Evolutionary conservation across 164 flowering plant genomes (phyloP), one percentile per base, ranked within the genome.

Genomic region (Nymphaea colorata): DNA sequence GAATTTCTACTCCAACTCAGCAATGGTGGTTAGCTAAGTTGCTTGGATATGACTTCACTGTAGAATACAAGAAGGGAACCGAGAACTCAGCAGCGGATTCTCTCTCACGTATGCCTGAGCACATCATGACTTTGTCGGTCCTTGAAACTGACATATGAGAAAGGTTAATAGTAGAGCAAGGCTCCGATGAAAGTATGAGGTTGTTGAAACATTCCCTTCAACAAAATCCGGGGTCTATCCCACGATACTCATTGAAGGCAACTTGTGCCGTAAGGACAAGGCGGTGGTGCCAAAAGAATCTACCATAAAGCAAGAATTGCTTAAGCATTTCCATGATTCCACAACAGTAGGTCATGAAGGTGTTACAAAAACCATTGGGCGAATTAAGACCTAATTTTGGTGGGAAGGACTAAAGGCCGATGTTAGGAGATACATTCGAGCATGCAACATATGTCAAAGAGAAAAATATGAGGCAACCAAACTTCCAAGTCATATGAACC

Each of bases 381-480:
- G 53, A 7, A 15, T 67, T n/a, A 3, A 42, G 16, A 2, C 14
- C n/a, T 4, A 5, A 11, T 62, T 62, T 2, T 62, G 18, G 12
- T 62, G n/a, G 64, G 18, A 62, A 25, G 14, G 64, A 18, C 12
- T 62, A 1, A 12, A 17, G 64, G 36, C n/a, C 7, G 25, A 12
- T 25, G 18, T 62, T 14, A 62, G 18, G 2, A 62, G 8, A 1
- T 62, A 11, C 2, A 25, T 62, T 14, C n/a, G 1, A 17, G 64
- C 12, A 62, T 62, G 64, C 18, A 25, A 62, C 36, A 18, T 62
- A 25, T 62, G 64, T 62, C 64, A 62, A 18, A 62, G 64, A 25
- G 25, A 14, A 2, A 62, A 62, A 18, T 6, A 25, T 8, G 64
- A 62, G 25, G 18, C 25, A 6, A 17, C 18, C 8, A 25, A 7